Conservation (phyloP, 1,284 basidiomycete genomes). For the Sporisorium graminicola region DNA sequence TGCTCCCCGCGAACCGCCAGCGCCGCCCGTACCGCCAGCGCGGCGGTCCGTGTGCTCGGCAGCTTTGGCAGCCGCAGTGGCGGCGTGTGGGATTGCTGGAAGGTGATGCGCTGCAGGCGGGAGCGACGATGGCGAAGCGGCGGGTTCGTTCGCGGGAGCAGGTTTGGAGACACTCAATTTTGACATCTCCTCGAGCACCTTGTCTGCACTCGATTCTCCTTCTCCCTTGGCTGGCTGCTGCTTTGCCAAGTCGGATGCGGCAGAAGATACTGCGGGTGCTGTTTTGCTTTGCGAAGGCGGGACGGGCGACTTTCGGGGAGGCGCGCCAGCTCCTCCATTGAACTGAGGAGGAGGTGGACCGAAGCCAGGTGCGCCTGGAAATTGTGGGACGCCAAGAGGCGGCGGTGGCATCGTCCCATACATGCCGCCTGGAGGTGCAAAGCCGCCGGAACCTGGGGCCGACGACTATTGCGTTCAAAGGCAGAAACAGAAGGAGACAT, state of each 20-base stretch:
- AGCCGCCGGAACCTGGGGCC: constrained; percentile 24
- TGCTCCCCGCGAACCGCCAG: constrained; percentile 10
- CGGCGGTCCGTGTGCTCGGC: constrained; percentile 33
- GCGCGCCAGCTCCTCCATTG: constrained; percentile 30
- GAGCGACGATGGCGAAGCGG: constrained; percentile 32
- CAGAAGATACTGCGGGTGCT: constrained; percentile 22
- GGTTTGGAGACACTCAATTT: constrained; percentile 53
- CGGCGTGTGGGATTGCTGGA: constrained; percentile 58
- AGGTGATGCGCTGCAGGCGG: constrained; percentile 37
- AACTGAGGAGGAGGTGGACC: constrained; percentile 50
- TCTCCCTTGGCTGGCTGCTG: constrained; percentile 10
- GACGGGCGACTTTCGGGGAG: constrained; percentile 18
- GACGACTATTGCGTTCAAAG: constrained; percentile 21
- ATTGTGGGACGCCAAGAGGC: constrained; percentile 18
- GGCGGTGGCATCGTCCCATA: constrained; percentile 44
- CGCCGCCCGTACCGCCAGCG: background rate
- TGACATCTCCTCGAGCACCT: constrained; percentile 57
- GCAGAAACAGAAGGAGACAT: background rate
- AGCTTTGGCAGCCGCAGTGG: constrained; percentile 43
- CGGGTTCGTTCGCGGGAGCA: constrained; percentile 4
- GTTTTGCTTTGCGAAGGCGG: constrained; percentile 15
- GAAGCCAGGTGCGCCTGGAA: constrained; percentile 27
- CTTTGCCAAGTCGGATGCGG: constrained; percentile 11
- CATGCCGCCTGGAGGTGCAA: constrained; percentile 23
- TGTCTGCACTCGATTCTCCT: constrained; percentile 50